Evolutionary conservation across 306 rosid species (phyloP), one percentile per base, ranked within the genome.

Genomic region (Rosa lucieae): DNA sequence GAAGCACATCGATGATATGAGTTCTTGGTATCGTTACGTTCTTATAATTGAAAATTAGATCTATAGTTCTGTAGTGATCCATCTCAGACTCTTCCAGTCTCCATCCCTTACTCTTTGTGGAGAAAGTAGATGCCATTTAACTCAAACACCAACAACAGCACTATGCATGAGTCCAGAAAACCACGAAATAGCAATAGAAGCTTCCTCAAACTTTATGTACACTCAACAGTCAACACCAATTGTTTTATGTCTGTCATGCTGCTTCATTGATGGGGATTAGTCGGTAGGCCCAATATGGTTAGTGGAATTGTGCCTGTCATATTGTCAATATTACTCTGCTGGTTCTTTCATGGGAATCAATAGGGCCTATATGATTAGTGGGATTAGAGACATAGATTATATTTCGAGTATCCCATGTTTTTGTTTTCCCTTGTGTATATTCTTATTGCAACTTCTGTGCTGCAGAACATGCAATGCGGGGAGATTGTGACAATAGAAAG

Each of bases 401-500:
- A 78, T 78, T 61, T 70, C 72, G 80, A 8, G 62, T 55, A 61
- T 79, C 29, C 37, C 15, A 18, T 70, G 29, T 85, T 81, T 78
- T 67, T 21, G 14, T 35, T 18, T 53, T 48, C 71, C 17, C 13
- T 44, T 62, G 14, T 47, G 10, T 70, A 8, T 69, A 17, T 61
- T 61, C 67, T 79, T 67, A 72, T 42, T 51, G 67, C 43, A 46
- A 26, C 51, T 78, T 78, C 48, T n/a, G 67, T 52, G 66, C 73
- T 73, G 78, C 88, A 90, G 92, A 88, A 90, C 83, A 81, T 88
- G 85, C 92, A 90, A 74, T 87, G 89, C 71, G 94, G 91, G 67
- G 94, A 88, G 82, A 87, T 83, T 84, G 91, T 88, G 68, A 90
- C 94, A 61, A 87, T 88, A 68, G 92, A 90, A 89, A 97, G 97